These are phyloP conservation scores for Vararia minispora DNA, from an alignment of 768 basidiomycete genomes.

Conservation along the genomic window DNA sequence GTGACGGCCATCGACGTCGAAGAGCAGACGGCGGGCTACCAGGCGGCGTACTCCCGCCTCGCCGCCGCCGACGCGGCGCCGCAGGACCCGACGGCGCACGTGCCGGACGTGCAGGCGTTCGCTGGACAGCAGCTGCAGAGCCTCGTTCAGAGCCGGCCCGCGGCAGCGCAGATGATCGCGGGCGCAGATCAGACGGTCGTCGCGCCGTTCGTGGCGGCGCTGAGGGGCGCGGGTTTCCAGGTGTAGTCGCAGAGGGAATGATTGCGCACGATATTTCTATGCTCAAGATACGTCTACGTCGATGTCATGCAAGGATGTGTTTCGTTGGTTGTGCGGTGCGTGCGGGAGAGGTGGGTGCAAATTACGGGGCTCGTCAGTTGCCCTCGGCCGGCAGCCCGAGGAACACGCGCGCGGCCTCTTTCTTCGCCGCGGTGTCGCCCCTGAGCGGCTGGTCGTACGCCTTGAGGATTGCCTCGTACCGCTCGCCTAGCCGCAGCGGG, in stretches of 20 bases:
- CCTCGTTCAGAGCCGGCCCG: slow-evolving; percentile 9
- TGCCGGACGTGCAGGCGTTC: slow-evolving; percentile 43
- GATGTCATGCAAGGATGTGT: too few species aligned
- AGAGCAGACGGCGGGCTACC: slow-evolving; percentile 84
- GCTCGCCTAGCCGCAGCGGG: slow-evolving; percentile 24
- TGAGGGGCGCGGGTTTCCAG: slow-evolving; percentile 24
- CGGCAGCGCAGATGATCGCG: slow-evolving; percentile 16
- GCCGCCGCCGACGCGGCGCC: slow-evolving; percentile 62
- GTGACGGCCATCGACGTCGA: slow-evolving; percentile 81
- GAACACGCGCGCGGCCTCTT: slow-evolving; percentile 27
- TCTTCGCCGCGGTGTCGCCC: slow-evolving; percentile 29
- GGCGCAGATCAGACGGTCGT: slow-evolving; percentile 15
- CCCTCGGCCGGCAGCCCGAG: slow-evolving; percentile 26
- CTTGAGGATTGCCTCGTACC: slow-evolving; percentile 28
- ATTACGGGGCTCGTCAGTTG: too few species aligned
- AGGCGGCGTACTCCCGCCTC: slow-evolving; percentile 85
- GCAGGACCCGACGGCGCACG: slow-evolving; percentile 52
- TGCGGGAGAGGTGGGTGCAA: not conserved
- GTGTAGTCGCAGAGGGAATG: slow-evolving; percentile 11
- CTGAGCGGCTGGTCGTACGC: slow-evolving; percentile 23
- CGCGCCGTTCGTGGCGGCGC: slow-evolving; percentile 21
- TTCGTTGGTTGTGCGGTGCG: too few species aligned
- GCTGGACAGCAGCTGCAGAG: slow-evolving; percentile 31
- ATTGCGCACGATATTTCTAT: not conserved
- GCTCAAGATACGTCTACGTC: not conserved